Percentiles rank a stretch among this genome's conserved stretches.
Evolutionary conservation across 2,329 filamentous ascomycete species (phyloP).

Genomic region (Coniochaeta ligniaria): DNA sequence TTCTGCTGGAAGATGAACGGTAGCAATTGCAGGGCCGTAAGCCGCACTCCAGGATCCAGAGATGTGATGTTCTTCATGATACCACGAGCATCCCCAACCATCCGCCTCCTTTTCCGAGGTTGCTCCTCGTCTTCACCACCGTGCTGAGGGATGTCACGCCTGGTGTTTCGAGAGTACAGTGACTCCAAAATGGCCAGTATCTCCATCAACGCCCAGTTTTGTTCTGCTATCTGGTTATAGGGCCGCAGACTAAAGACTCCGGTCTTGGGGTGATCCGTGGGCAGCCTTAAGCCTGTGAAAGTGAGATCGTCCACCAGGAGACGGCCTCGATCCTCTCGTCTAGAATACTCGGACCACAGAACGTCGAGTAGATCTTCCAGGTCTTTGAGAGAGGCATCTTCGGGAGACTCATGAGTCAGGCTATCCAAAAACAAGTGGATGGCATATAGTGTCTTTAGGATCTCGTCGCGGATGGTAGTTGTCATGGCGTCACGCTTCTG

Average conservation of each 20-base stretch:
- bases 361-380: conserved; percentile 62
- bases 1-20: conserved; percentile 46
- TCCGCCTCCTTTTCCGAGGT: conserved; percentile 44
- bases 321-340: conserved; percentile 60
- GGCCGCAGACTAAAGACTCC: conserved; percentile 45
- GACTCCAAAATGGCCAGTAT: conserved; percentile 51
- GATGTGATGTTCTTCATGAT: conserved; percentile 42
- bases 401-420: conserved; percentile 36
- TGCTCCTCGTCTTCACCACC: conserved; percentile 27
- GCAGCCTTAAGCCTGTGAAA: conserved; percentile 40
- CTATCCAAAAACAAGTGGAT: conserved; percentile 56
- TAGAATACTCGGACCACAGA: conserved; percentile 73
- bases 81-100: conserved; percentile 33
- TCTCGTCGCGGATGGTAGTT: conserved; percentile 64
- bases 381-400: conserved; percentile 31
- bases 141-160: conserved; percentile 13
- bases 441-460: conserved; percentile 66
- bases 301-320: conserved; percentile 73
- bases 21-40: conserved; percentile 49
- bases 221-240: conserved; percentile 47
- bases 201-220: conserved; percentile 53
- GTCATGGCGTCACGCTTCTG: conserved; percentile 54
- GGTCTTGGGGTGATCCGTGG: conserved; percentile 37
- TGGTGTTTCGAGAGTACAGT: conserved; percentile 27
- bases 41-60: conserved; percentile 32